A percentile compares a stretch with the other conserved stretches of the same genome.
phyloP scores from a whole-genome alignment of 2,329 filamentous ascomycete genomes.

The Aspergillus clavatus region DNA sequence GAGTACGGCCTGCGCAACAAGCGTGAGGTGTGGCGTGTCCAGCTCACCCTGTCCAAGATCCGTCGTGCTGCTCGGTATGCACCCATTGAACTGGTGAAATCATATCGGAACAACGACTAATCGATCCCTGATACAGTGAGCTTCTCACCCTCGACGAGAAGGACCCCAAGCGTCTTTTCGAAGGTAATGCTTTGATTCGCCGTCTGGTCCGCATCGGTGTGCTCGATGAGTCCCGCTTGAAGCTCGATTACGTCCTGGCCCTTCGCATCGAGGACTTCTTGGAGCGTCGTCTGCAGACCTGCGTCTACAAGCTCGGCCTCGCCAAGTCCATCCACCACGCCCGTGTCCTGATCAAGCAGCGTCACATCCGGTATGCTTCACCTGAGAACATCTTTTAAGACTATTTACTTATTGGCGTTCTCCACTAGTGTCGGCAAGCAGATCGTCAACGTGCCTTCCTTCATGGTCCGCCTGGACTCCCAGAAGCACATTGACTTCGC shows the following conservation, averaged over 20 bases:
- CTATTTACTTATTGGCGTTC: neutral
- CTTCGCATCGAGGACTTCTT: conserved; percentile 99
- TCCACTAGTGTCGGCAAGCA: conserved; percentile 85
- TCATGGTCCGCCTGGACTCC: conserved; percentile 99
- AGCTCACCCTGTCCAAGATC: conserved; percentile 99
- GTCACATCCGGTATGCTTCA: conserved; percentile 74
- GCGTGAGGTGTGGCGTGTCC: conserved; percentile 99
- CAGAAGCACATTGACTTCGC: conserved; percentile 99
- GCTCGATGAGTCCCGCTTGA: conserved; percentile 99
- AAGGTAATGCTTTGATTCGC: conserved; percentile 99
- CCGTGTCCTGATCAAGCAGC: conserved; percentile 98
- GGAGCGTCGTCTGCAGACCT: conserved; percentile 99
- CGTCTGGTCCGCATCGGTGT: conserved; percentile 99
- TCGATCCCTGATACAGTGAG: conserved; percentile 62
- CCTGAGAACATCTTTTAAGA: neutral
- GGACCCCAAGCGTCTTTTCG: conserved; percentile 99
- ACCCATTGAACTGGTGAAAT: neutral
- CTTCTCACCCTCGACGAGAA: conserved; percentile 99
- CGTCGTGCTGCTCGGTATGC: conserved; percentile 99
- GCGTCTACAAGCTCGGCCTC: conserved; percentile 99
- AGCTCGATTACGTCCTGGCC: conserved; percentile 99
- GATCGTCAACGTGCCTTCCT: conserved; percentile 99
- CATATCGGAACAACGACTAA: conserved; percentile 2
- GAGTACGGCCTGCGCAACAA: conserved; percentile 99
- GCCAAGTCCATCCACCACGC: conserved; percentile 99